Evolutionary conservation across 1,284 basidiomycete genomes (phyloP).

Genomic region (Ceratorhiza oryzae-sativae): DNA sequence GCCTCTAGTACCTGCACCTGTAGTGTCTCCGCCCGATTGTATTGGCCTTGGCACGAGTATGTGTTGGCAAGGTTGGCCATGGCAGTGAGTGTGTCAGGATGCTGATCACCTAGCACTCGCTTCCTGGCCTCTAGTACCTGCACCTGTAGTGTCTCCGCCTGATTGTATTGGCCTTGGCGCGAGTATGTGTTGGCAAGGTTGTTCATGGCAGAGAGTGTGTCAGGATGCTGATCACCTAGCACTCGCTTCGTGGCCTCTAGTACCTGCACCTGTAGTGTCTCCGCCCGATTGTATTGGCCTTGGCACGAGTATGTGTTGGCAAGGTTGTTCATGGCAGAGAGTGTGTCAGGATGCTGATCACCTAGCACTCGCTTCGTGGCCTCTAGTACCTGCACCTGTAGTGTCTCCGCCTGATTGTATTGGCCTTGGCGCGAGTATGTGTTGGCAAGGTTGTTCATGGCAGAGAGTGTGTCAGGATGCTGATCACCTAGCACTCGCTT

Average conservation of each 20-base stretch:
- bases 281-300: constrained; percentile 8
- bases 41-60: neutral
- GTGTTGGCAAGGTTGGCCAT: constrained; percentile 2
- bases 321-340: constrained; percentile 4
- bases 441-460: neutral
- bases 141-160: constrained; percentile 20
- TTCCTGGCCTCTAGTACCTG: constrained; percentile 14
- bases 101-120: constrained; percentile 8
- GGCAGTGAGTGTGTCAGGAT: constrained; percentile 9
- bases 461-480: constrained; percentile 12
- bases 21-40: constrained; percentile 7
- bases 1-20: constrained; percentile 5
- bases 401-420: constrained; percentile 5
- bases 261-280: constrained; percentile 3
- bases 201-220: constrained; percentile 1
- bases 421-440: constrained; percentile 4
- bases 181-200: constrained; percentile 3
- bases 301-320: neutral
- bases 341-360: neutral
- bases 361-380: neutral
- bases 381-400: constrained; percentile 6
- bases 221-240: constrained; percentile 19
- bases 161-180: neutral
- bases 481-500: constrained; percentile 8
- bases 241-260: neutral